Percentiles rank a stretch among this genome's conserved stretches.
Conservation (phyloP, 495 filamentous ascomycete genomes). For the Delitschia confertaspora region DNA sequence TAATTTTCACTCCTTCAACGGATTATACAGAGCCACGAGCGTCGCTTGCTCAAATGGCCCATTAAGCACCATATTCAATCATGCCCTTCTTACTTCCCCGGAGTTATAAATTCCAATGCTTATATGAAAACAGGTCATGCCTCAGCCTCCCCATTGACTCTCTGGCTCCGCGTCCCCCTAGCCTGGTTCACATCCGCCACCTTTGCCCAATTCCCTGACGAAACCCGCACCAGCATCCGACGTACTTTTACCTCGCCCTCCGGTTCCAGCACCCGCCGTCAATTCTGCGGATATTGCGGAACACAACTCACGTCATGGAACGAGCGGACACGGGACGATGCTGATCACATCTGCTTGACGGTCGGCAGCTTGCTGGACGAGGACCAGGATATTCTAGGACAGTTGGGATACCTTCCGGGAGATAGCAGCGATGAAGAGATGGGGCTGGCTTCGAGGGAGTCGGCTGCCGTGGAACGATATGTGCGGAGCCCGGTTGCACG, state of each 20-base stretch:
- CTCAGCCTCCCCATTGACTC: constrained; percentile 60
- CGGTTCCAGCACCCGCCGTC: constrained; percentile 46
- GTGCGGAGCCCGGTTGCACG: constrained; percentile 35
- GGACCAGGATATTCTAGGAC: constrained; percentile 59
- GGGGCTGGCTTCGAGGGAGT: constrained; percentile 23
- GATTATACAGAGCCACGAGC: too few species aligned
- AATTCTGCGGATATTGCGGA: constrained; percentile 88
- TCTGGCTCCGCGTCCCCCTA: constrained; percentile 74
- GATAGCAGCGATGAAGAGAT: constrained; percentile 22
- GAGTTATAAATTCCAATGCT: too few species aligned
- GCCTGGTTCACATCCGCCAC: constrained; percentile 63
- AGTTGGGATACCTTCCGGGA: constrained; percentile 42
- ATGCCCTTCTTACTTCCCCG: too few species aligned
- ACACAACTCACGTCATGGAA: constrained; percentile 74
- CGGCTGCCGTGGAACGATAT: constrained; percentile 9
- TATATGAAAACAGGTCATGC: constrained; percentile 49
- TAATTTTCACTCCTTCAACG: not conserved
- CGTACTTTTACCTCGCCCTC: constrained; percentile 56
- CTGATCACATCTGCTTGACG: constrained; percentile 64
- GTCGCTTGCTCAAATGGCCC: not conserved
- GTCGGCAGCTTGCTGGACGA: constrained; percentile 59
- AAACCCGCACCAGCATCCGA: constrained; percentile 62
- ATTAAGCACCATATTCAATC: too few species aligned
- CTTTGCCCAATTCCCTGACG: constrained; percentile 65
- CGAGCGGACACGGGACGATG: constrained; percentile 57